A percentile compares a stretch with the other conserved stretches of the same genome.
Evolutionary conservation across 2,329 filamentous ascomycete species (phyloP).

Genomic region (Colletotrichum endophyticum): DNA sequence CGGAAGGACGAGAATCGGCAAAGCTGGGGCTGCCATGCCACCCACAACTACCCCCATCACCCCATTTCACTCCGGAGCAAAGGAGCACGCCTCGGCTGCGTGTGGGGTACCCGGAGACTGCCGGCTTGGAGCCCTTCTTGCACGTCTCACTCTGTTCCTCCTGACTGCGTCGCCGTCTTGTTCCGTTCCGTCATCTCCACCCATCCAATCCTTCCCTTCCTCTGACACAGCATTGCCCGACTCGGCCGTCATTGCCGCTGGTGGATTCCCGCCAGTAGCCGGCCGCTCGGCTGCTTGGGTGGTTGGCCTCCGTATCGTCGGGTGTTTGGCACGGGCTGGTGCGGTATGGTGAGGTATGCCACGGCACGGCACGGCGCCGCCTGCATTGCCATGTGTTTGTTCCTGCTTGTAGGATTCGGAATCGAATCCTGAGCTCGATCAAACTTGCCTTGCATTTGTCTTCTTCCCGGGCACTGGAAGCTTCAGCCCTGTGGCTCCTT

Average conservation of each 20-base stretch:
- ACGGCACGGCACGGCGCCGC: not conserved
- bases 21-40: conserved; percentile 3
- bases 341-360: not conserved
- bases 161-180: not conserved
- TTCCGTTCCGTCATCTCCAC: not conserved
- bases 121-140: not conserved
- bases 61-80: not conserved
- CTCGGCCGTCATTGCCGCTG: not conserved
- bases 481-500: not conserved
- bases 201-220: not conserved
- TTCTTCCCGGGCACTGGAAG: not conserved
- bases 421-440: not conserved
- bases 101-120: not conserved
- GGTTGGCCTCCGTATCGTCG: not conserved
- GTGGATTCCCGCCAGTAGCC: not conserved
- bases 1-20: conserved; percentile 21
- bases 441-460: not conserved
- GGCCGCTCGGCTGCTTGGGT: not conserved
- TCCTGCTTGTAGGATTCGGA: not conserved
- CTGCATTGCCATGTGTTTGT: not conserved
- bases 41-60: not conserved
- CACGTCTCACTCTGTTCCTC: not conserved
- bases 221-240: not conserved
- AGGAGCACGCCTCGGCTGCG: not conserved
- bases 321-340: not conserved